Conservation (phyloP, 2,329 filamentous ascomycete species). For the Talaromyces sp. region DNA sequence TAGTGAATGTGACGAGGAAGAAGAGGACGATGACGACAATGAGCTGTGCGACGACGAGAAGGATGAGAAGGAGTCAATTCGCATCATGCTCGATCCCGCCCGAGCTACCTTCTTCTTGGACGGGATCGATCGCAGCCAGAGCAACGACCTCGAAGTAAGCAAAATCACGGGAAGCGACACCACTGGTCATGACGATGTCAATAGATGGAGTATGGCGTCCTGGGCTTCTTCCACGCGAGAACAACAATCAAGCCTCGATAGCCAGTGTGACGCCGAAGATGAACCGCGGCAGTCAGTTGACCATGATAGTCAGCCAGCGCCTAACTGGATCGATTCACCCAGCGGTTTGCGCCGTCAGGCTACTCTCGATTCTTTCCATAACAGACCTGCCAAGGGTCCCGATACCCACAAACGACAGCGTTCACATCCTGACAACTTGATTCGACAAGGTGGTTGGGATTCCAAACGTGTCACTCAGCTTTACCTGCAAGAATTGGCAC, state of each 20-base stretch:
- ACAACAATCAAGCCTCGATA: conserved; percentile 31
- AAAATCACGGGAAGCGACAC: conserved; percentile 23
- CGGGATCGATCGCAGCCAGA: conserved; percentile 30
- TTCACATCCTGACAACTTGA: conserved; percentile 45
- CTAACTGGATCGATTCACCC: conserved; percentile 7
- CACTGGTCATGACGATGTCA: conserved; percentile 25
- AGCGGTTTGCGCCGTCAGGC: background rate
- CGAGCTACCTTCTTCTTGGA: conserved; percentile 41
- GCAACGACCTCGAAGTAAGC: conserved; percentile 27
- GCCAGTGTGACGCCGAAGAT: conserved; percentile 35
- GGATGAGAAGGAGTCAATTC: conserved; percentile 51
- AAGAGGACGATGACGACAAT: conserved; percentile 36
- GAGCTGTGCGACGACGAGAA: conserved; percentile 40
- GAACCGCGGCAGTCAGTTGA: conserved; percentile 29
- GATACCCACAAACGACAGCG: conserved; percentile 36
- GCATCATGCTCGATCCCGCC: conserved; percentile 50
- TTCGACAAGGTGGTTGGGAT: conserved; percentile 53
- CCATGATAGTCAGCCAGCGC: conserved; percentile 10
- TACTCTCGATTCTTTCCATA: conserved; percentile 11
- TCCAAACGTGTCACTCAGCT: conserved; percentile 53
- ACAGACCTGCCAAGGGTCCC: conserved; percentile 40
- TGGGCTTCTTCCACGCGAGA: conserved; percentile 43
- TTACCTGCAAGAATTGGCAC: conserved; percentile 50
- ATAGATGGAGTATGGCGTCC: conserved; percentile 45
- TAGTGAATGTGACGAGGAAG: conserved; percentile 38